These are phyloP conservation scores for Solanum appendiculatum DNA, from an alignment of 257 asterid species.

Conservation along the genomic window DNA sequence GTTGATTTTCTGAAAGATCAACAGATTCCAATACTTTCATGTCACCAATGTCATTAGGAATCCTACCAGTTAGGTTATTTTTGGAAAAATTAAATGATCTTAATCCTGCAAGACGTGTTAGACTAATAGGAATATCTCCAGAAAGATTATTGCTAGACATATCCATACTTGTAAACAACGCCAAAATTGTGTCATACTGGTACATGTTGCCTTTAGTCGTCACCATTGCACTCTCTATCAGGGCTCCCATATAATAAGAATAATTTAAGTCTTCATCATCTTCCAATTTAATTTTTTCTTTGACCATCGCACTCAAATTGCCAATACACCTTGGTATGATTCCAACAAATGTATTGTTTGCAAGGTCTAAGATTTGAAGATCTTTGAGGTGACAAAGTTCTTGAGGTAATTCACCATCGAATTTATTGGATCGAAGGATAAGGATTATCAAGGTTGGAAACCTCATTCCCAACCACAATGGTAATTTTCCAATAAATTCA, in stretches of 20 bases:
- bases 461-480: conserved; percentile 12
- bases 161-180: conserved; percentile 8
- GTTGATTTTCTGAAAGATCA: conserved; percentile 2
- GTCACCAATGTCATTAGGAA: conserved; percentile 14
- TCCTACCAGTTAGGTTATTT: conserved; percentile 17
- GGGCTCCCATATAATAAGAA: background rate
- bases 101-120: conserved; percentile 13
- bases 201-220: conserved; percentile 5
- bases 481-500: conserved; percentile 12
- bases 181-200: background rate
- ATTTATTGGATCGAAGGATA: conserved; percentile 10
- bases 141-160: conserved; percentile 14
- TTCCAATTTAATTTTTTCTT: background rate
- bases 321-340: conserved; percentile 9
- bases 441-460: background rate
- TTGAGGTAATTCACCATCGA: conserved; percentile 8
- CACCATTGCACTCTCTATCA: conserved; percentile 1
- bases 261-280: background rate
- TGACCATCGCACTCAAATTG: conserved; percentile 23
- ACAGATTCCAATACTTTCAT: conserved; percentile 2
- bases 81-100: conserved; percentile 16
- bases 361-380: conserved; percentile 22
- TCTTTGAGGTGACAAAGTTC: conserved; percentile 6
- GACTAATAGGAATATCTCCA: conserved; percentile 18
- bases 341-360: conserved; percentile 4